Evolutionary conservation across 768 basidiomycete species (phyloP).

Genomic region (Hortiboletus campestris): DNA sequence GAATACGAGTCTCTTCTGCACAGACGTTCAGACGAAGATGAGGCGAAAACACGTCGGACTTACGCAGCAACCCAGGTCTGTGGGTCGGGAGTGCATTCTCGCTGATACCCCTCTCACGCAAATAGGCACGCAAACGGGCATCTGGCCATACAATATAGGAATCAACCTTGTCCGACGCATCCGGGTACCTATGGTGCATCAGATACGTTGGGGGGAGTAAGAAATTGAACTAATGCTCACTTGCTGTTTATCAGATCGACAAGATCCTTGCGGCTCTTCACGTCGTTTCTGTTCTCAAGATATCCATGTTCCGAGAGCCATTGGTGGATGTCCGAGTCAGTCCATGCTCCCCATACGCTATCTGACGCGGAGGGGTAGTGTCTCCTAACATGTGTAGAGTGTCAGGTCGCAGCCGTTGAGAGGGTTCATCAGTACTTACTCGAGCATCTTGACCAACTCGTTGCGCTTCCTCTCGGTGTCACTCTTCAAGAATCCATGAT

Average conservation of each 20-base stretch:
- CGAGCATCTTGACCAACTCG: slow-evolving; percentile 72
- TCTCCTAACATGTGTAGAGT: slow-evolving; percentile 40
- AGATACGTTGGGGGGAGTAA: background rate
- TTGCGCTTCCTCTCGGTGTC: slow-evolving; percentile 66
- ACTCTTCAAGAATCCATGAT: slow-evolving; percentile 69
- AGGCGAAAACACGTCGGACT: slow-evolving; percentile 18
- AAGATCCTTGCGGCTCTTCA: slow-evolving; percentile 72
- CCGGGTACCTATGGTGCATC: slow-evolving; percentile 47
- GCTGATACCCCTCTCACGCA: slow-evolving; percentile 71
- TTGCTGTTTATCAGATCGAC: slow-evolving; percentile 69
- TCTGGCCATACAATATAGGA: slow-evolving; percentile 90
- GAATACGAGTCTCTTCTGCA: slow-evolving; percentile 73
- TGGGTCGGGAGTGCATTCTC: slow-evolving; percentile 64
- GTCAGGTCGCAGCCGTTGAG: background rate
- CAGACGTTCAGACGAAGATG: background rate
- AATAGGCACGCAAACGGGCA: slow-evolving; percentile 85
- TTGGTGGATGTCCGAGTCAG: slow-evolving; percentile 63
- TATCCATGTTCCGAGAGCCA: slow-evolving; percentile 79
- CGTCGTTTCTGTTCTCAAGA: slow-evolving; percentile 46
- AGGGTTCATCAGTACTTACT: slow-evolving; percentile 38
- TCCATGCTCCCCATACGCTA: slow-evolving; percentile 68
- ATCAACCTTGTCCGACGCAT: slow-evolving; percentile 43
- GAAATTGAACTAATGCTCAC: slow-evolving; percentile 36
- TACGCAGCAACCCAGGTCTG: slow-evolving; percentile 80
- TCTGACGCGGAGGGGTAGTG: slow-evolving; percentile 64